These are phyloP conservation scores for Alternaria conjuncta DNA, from an alignment of 2,329 filamentous ascomycete genomes.

Conservation along the genomic window DNA sequence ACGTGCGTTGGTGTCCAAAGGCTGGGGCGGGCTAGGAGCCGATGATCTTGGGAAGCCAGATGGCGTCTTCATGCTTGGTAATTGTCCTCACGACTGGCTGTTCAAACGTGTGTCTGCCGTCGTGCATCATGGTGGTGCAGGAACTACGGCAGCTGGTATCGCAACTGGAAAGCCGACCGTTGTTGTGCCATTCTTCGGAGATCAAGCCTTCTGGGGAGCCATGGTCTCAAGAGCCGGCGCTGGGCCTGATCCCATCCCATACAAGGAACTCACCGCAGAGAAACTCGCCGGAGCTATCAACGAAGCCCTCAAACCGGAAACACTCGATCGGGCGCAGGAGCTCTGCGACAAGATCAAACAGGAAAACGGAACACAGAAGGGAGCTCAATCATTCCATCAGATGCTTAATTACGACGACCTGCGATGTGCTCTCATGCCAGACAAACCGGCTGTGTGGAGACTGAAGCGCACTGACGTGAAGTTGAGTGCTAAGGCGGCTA, in stretches of 20 bases:
- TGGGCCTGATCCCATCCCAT: slow-evolving; percentile 48
- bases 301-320: slow-evolving; percentile 47
- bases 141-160: slow-evolving; percentile 87
- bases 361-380: slow-evolving; percentile 47
- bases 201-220: slow-evolving; percentile 52
- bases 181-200: slow-evolving; percentile 76
- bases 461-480: slow-evolving; percentile 47
- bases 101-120: slow-evolving; percentile 82
- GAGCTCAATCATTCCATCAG: slow-evolving; percentile 48
- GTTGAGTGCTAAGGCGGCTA: slow-evolving; percentile 48
- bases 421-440: slow-evolving; percentile 42
- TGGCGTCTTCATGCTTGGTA: slow-evolving; percentile 81
- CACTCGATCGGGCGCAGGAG: slow-evolving; percentile 45
- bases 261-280: slow-evolving; percentile 49
- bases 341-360: slow-evolving; percentile 47
- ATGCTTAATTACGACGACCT: slow-evolving; percentile 48
- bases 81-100: slow-evolving; percentile 87
- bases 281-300: slow-evolving; percentile 48
- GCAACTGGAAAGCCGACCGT: slow-evolving; percentile 79
- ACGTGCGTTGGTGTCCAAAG: slow-evolving; percentile 83
- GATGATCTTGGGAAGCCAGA: slow-evolving; percentile 70
- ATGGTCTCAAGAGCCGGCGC: slow-evolving; percentile 52
- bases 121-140: slow-evolving; percentile 86
- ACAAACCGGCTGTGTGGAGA: slow-evolving; percentile 47
- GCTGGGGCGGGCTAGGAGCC: slow-evolving; percentile 84